phyloP scores from a whole-genome alignment of 306 rosid genomes.

The Prunus dulcis region DNA sequence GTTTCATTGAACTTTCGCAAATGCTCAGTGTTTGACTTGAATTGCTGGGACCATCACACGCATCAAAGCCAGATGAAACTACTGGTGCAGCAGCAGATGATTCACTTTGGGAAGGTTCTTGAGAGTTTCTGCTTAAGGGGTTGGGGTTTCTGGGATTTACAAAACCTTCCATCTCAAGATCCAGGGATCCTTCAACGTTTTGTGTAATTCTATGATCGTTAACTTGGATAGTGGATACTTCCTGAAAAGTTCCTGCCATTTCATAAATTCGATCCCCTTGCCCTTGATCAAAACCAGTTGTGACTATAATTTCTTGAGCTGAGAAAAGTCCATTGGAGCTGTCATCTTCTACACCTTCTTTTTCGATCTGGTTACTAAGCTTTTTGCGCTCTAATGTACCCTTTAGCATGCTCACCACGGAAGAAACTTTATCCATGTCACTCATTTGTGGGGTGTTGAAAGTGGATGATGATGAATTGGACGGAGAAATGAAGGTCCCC shows the following conservation, averaged over 20 bases:
- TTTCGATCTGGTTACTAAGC: conserved; percentile 49
- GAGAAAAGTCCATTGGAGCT: conserved; percentile 37
- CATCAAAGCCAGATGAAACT: conserved; percentile 79
- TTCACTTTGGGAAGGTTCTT: conserved; percentile 90
- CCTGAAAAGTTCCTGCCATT: conserved; percentile 42
- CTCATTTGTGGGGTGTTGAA: conserved; percentile 52
- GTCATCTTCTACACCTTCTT: conserved; percentile 46
- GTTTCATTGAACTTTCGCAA: conserved; percentile 76
- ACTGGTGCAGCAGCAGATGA: conserved; percentile 91
- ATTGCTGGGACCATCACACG: conserved; percentile 82
- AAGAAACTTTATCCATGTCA: conserved; percentile 79
- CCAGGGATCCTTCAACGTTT: conserved; percentile 51
- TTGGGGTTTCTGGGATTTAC: conserved; percentile 49
- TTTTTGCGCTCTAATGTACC: conserved; percentile 81
- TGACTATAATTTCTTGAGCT: conserved; percentile 45
- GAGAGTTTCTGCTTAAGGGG: conserved; percentile 53
- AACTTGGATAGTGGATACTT: conserved; percentile 42
- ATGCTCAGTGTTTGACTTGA: conserved; percentile 61
- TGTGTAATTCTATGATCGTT: conserved; percentile 36
- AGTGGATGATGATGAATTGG: conserved; percentile 71
- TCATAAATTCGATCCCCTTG: conserved; percentile 45
- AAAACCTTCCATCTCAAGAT: conserved; percentile 59
- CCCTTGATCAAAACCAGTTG: conserved; percentile 41
- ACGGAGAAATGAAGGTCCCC: conserved; percentile 67
- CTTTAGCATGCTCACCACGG: conserved; percentile 87